A percentile compares a stretch with the other conserved stretches of the same genome.
These are phyloP conservation scores for Phytophthora cactorum DNA, from an alignment of 352 stramenopile species.

Conservation along the genomic window DNA sequence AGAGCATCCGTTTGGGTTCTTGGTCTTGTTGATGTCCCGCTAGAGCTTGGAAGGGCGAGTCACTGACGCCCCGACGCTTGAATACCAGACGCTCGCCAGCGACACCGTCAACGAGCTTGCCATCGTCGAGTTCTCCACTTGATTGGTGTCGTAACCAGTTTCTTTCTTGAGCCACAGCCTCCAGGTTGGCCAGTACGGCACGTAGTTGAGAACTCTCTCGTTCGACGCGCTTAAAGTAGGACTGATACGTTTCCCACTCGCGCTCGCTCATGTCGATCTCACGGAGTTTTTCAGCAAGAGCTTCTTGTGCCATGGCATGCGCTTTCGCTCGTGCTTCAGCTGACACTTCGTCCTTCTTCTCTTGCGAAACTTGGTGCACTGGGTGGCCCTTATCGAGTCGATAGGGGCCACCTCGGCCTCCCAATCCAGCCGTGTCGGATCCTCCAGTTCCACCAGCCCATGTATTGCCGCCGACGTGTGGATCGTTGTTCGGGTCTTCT, in stretches of 20 bases:
- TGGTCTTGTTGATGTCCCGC: slow-evolving; percentile 26
- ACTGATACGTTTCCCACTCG: slow-evolving; percentile 83
- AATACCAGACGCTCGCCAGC: slow-evolving; percentile 94
- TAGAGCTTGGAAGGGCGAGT: slow-evolving; percentile 52
- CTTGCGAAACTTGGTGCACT: slow-evolving; percentile 95
- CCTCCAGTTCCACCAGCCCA: slow-evolving; percentile 94
- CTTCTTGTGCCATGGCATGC: slow-evolving; percentile 73
- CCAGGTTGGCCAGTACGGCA: slow-evolving; percentile 82
- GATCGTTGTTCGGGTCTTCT: slow-evolving; percentile 93
- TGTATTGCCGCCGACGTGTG: slow-evolving; percentile 95
- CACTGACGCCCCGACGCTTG: slow-evolving; percentile 88
- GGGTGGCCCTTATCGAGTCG: slow-evolving; percentile 93
- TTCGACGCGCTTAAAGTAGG: slow-evolving; percentile 76
- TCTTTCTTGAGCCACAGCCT: slow-evolving; percentile 86
- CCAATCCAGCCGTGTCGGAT: slow-evolving; percentile 93
- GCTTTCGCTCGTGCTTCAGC: slow-evolving; percentile 78
- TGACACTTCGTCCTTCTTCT: slow-evolving; percentile 93
- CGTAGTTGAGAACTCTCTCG: slow-evolving; percentile 80
- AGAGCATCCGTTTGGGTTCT: slow-evolving; percentile 86
- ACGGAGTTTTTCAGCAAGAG: slow-evolving; percentile 67
- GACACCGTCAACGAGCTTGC: slow-evolving; percentile 93
- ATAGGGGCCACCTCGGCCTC: slow-evolving; percentile 95
- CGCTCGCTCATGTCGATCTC: slow-evolving; percentile 89
- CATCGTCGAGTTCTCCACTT: slow-evolving; percentile 95
- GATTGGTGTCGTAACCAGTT: slow-evolving; percentile 94